phyloP scores from a whole-genome alignment of 805 yeast genomes.

The Hanseniaspora taiwanica region DNA sequence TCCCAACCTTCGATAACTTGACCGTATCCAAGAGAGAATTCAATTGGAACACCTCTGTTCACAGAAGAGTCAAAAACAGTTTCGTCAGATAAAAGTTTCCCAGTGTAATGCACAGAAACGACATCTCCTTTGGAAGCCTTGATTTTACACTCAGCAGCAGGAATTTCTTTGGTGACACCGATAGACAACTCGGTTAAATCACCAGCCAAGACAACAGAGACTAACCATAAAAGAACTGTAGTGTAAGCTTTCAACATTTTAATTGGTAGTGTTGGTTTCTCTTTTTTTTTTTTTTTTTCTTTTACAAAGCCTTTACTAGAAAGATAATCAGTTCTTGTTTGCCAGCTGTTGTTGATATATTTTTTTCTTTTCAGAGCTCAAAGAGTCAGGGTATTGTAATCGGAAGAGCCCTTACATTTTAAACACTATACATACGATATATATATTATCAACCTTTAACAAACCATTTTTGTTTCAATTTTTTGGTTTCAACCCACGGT shows the following conservation, averaged over 20 bases:
- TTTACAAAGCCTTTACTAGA: not conserved
- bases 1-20: conserved; percentile 89
- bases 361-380: no score
- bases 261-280: not conserved
- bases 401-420: not conserved
- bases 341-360: no score
- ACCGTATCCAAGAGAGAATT: conserved; percentile 63
- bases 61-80: conserved; percentile 64
- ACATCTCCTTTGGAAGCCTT: conserved; percentile 53
- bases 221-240: conserved; percentile 2
- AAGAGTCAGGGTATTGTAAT: not conserved
- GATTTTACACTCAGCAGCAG: conserved; percentile 39
- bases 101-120: conserved; percentile 70
- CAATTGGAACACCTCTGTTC: conserved; percentile 50
- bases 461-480: conserved; percentile 42
- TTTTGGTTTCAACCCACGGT: conserved; percentile 45
- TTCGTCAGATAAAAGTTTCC: conserved; percentile 48
- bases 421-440: not conserved
- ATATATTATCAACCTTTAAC: conserved; percentile 9
- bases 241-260: conserved; percentile 1
- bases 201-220: conserved; percentile 10
- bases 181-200: conserved; percentile 17
- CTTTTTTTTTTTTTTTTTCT: not conserved
- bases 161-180: conserved; percentile 36
- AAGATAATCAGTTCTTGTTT: no score